phyloP scores from a whole-genome alignment of 768 basidiomycete species.

The Agaricus sinodeliciosus region DNA sequence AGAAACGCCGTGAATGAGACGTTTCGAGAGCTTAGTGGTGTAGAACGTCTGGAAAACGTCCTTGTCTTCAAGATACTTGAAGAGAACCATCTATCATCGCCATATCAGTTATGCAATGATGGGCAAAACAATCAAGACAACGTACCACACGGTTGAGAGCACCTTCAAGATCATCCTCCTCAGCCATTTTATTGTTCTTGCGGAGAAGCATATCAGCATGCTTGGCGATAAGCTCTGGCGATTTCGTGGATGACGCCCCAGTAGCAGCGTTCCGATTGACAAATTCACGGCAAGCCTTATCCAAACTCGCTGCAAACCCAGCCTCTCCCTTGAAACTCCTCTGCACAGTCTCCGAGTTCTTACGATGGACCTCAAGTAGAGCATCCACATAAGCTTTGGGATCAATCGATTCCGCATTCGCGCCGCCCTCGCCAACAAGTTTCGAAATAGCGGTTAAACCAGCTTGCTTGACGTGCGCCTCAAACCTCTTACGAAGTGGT shows the following conservation, averaged over 20 bases:
- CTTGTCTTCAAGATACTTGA: constrained; percentile 99
- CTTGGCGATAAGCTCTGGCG: constrained; percentile 91
- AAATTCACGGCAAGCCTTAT: constrained; percentile 96
- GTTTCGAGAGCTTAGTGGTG: constrained; percentile 91
- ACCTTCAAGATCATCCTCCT: constrained; percentile 89
- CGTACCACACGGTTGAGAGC: constrained; percentile 89
- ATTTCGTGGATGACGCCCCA: constrained; percentile 81
- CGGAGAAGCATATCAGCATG: constrained; percentile 88
- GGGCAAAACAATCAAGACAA: constrained; percentile 21
- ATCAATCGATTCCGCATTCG: constrained; percentile 67
- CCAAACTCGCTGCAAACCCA: constrained; percentile 91
- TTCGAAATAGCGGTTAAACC: constrained; percentile 83
- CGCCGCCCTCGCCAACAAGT: constrained; percentile 57
- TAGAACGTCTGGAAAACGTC: constrained; percentile 99
- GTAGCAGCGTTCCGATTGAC: constrained; percentile 94
- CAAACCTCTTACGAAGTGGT: constrained; percentile 89
- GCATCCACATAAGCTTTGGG: constrained; percentile 97
- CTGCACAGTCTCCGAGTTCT: constrained; percentile 89
- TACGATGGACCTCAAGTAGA: constrained; percentile 85
- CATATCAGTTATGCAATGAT: constrained; percentile 16
- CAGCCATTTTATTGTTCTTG: constrained; percentile 96
- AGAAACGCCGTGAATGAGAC: constrained; percentile 87
- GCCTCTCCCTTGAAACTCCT: constrained; percentile 93
- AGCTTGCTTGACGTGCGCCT: constrained; percentile 90
- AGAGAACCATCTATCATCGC: constrained; percentile 81